These are phyloP conservation scores for Phytophthora uliginosa DNA, from an alignment of 352 stramenopile species.

Conservation along the genomic window DNA sequence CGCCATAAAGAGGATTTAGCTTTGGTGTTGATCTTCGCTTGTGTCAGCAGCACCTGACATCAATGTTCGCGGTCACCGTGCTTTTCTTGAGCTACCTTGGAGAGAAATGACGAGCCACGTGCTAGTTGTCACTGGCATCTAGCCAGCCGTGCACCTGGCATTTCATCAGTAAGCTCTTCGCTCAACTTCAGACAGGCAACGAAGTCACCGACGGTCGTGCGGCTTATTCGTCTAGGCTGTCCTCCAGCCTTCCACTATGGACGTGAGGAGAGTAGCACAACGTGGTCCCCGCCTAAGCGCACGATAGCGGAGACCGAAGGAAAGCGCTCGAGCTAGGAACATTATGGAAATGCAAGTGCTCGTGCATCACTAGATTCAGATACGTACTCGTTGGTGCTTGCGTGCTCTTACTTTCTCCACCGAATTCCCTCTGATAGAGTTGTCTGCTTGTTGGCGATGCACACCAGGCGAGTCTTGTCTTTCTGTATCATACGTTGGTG, in stretches of 20 bases:
- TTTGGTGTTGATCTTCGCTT: no score
- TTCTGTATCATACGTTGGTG: not conserved
- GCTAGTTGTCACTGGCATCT: slow-evolving; percentile 3
- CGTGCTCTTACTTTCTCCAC: not conserved
- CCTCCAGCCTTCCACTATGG: slow-evolving; percentile 9
- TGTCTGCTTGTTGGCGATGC: not conserved
- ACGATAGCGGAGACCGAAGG: slow-evolving; percentile 7
- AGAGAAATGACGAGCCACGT: not conserved
- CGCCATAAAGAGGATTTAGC: not conserved
- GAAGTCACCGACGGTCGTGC: slow-evolving; percentile 18
- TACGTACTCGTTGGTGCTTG: not conserved
- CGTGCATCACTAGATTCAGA: not conserved
- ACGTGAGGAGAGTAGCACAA: slow-evolving; percentile 5
- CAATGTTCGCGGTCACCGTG: not conserved
- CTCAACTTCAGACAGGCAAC: slow-evolving; percentile 22
- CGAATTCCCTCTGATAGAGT: not conserved
- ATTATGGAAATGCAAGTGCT: not conserved
- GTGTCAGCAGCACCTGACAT: not conserved
- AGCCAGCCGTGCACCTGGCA: not conserved
- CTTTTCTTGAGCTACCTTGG: slow-evolving; percentile 23
- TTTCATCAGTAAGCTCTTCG: slow-evolving; percentile 7
- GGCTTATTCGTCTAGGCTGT: slow-evolving; percentile 15
- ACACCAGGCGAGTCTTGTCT: not conserved
- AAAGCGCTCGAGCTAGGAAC: not conserved
- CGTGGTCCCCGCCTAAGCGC: slow-evolving; percentile 16